These are phyloP conservation scores for Xylaria longipes DNA, from an alignment of 495 filamentous ascomycete genomes.

Conservation along the genomic window DNA sequence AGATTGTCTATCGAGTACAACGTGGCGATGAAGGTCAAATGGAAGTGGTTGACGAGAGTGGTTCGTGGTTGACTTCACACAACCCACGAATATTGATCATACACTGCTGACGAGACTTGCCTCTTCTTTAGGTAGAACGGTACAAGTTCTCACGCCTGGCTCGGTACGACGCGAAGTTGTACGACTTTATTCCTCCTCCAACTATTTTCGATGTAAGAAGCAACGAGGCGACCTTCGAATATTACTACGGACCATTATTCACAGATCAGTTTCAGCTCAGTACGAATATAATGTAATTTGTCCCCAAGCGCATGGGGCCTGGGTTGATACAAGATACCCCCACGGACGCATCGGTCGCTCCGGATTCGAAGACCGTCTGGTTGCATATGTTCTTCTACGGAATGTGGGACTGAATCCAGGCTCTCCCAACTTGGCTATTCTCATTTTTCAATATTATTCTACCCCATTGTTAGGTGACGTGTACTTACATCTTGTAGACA, in stretches of 20 bases:
- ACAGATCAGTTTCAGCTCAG: background rate
- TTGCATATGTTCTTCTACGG: background rate
- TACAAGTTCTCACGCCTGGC: too few species aligned
- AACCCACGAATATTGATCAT: background rate
- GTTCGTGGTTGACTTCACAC: background rate
- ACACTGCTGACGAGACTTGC: background rate
- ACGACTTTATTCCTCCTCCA: background rate
- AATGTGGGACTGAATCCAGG: background rate
- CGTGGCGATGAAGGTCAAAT: slow-evolving; percentile 4
- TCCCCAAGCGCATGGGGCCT: background rate
- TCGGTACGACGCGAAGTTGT: background rate
- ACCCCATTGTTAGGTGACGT: background rate
- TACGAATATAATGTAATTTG: background rate
- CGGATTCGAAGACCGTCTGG: background rate
- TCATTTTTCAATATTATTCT: background rate
- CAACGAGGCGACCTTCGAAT: background rate
- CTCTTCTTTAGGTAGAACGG: background rate
- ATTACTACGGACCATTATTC: background rate
- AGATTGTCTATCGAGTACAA: background rate
- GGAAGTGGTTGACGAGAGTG: background rate
- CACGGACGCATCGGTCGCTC: background rate
- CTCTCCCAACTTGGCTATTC: background rate
- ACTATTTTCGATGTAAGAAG: background rate
- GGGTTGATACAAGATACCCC: background rate
- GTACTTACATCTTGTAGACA: background rate